Conservation (phyloP, 305 asterid species). For the Solanum hybrid region DNA sequence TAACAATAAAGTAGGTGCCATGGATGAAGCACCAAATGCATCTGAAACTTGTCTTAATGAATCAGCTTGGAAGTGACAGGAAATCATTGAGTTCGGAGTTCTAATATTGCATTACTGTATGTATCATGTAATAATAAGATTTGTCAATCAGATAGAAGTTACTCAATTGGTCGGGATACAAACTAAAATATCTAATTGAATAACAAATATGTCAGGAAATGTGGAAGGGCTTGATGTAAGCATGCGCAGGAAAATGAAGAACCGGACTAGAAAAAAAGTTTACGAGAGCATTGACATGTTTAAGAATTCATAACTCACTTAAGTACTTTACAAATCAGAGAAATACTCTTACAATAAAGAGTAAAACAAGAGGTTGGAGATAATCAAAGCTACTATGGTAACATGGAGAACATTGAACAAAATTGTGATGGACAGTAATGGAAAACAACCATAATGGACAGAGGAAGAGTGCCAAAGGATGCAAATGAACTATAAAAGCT, state of each 20-base stretch:
- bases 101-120: neutral
- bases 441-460: neutral
- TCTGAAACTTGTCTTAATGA: neutral
- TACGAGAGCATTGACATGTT: neutral
- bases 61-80: neutral
- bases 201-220: neutral
- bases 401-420: neutral
- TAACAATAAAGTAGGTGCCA: neutral
- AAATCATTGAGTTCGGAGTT: neutral
- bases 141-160: neutral
- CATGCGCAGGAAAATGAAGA: neutral
- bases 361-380: neutral
- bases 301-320: neutral
- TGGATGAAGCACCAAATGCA: neutral
- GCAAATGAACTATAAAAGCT: neutral
- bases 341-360: neutral
- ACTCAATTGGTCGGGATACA: neutral
- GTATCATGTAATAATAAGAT: neutral
- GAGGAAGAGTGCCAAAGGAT: neutral
- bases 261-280: conserved; percentile 4
- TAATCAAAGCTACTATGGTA: neutral
- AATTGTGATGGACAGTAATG: neutral
- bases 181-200: neutral
- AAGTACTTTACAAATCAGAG: neutral
- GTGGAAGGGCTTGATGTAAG: neutral